Percentiles rank a stretch among this genome's conserved stretches.
phyloP scores from a whole-genome alignment of 2,329 filamentous ascomycete genomes.

The Chalaropsis ovoidea region DNA sequence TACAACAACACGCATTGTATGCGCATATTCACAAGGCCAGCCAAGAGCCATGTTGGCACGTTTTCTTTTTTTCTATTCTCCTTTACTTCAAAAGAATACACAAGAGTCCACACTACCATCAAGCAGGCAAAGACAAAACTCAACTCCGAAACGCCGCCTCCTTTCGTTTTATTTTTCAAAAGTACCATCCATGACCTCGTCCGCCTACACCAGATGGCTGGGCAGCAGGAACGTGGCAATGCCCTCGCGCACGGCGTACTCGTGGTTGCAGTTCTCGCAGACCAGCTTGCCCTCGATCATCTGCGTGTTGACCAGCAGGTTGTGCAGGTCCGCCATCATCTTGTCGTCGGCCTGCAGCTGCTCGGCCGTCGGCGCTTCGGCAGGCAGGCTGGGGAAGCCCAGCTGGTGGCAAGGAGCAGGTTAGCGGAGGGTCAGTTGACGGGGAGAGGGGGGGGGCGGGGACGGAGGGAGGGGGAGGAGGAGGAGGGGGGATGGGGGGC shows the following conservation, averaged over 20 bases:
- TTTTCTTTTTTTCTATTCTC: background rate
- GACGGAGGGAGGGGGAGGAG: background rate
- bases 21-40: background rate
- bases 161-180: background rate
- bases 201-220: slow-evolving; percentile 64
- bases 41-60: background rate
- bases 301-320: slow-evolving; percentile 76
- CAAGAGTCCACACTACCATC: background rate
- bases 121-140: slow-evolving; percentile 2
- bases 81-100: background rate
- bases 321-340: slow-evolving; percentile 67
- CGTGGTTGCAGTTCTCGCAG: slow-evolving; percentile 83
- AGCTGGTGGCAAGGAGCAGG: slow-evolving; percentile 43
- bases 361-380: slow-evolving; percentile 51
- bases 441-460: background rate
- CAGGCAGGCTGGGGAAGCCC: slow-evolving; percentile 64
- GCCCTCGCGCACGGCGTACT: slow-evolving; percentile 89
- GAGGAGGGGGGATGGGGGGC: slow-evolving; percentile 10
- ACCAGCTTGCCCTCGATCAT: slow-evolving; percentile 81
- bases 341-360: slow-evolving; percentile 56
- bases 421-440: background rate
- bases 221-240: slow-evolving; percentile 94
- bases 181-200: slow-evolving; percentile 2
- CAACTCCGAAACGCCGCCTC: slow-evolving; percentile 14
- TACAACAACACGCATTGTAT: background rate